Evolutionary conservation across 192 early-diverging fungal genomes (phyloP), one percentile per base, ranked within the genome.

Genomic region (Neocallimastix lanati): DNA sequence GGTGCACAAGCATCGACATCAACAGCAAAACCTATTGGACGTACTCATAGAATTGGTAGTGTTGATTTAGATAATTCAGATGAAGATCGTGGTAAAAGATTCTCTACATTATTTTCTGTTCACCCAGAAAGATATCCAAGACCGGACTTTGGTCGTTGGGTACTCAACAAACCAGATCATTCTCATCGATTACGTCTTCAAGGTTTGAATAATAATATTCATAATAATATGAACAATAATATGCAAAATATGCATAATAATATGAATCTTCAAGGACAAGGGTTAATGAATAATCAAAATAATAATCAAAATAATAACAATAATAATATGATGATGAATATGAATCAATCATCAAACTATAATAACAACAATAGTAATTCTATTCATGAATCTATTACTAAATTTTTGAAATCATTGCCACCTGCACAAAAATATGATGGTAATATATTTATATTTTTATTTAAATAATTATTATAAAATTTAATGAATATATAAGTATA

Each of bases 101-200:
- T 50, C 6, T 50, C 40, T 50, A 50, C 40, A 21, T 21, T 90
- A 79, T 88, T 91, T 29, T 85, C 92, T 27, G 88, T 92, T 28
- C 85, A 92, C 80, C 83, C 91, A 28, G 92, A 93, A 76, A 79
- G 87, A 80, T 93, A 90, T 82, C 91, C 92, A 27, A 84, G 91
- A 27, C 94, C 94, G 15, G 93, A 95, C 79, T 86, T 93, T 76
- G 84, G 82, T 11, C 90, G 90, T 80, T 95, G 92, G 92, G 83
- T 83, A n/a, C 76, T 84, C 12, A 92, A 91, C 80, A 90, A 90
- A 50, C 88, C 90, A 12, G 88, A 89, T 77, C 80, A 50, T 50
- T 50, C 40, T 1, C 40, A 50, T 50, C 14, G 40, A 13, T 50
- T 50, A 16, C 40, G 21, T 37, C 12, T 37, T 33, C 30, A 33